These are phyloP conservation scores for Amniculicola lignicola DNA, from an alignment of 495 filamentous ascomycete genomes.

Conservation along the genomic window DNA sequence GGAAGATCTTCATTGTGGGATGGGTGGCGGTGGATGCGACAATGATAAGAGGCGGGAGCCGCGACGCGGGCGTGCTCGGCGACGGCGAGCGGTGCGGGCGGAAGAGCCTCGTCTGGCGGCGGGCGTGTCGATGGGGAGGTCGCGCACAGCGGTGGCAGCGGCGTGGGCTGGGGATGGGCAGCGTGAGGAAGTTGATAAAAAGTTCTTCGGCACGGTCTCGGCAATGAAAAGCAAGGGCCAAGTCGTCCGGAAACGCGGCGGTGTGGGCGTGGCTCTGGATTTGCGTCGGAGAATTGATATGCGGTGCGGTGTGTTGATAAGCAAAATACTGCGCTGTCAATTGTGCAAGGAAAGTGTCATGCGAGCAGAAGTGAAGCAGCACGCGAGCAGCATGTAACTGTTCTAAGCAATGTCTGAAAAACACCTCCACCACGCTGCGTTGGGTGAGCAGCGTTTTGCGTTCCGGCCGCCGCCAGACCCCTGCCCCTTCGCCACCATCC, in stretches of 20 bases:
- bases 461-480: no score
- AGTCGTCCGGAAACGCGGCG: constrained; percentile 2
- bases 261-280: neutral
- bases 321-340: neutral
- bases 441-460: no score
- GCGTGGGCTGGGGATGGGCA: neutral
- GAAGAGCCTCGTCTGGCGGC: neutral
- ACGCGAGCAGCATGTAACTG: constrained; percentile 7
- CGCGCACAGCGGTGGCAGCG: no score
- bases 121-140: neutral
- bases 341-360: neutral
- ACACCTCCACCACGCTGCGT: no score
- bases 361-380: neutral
- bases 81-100: neutral
- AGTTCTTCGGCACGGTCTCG: constrained; percentile 3
- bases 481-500: no score
- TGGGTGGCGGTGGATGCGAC: neutral
- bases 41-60: neutral
- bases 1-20: constrained; percentile 84
- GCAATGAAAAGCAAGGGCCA: constrained; percentile 5
- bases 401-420: no score
- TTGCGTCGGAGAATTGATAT: neutral
- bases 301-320: neutral
- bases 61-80: neutral
- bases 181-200: constrained; percentile 1